These are phyloP conservation scores for Wickerhamomyces pijperi DNA, from an alignment of 805 yeast species.

Conservation along the genomic window DNA sequence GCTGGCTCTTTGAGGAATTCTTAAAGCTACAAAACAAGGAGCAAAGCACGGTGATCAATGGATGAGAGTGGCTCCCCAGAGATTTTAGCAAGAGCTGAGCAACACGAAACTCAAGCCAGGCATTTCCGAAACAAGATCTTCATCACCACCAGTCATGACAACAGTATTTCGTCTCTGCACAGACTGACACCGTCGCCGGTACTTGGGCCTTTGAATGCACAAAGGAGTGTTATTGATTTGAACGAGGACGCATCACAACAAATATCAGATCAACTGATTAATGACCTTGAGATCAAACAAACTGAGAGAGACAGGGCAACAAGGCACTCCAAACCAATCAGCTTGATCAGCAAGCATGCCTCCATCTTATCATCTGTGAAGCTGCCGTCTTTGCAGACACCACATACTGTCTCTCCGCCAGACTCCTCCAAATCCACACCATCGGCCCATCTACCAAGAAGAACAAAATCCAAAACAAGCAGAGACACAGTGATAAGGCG, in stretches of 20 bases:
- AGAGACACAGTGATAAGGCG: neutral
- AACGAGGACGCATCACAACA: neutral
- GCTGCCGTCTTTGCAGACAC: neutral
- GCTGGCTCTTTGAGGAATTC: too few species aligned
- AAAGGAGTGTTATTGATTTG: neutral
- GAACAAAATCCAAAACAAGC: neutral
- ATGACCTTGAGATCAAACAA: neutral
- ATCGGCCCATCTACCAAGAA: too few species aligned
- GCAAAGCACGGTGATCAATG: too few species aligned
- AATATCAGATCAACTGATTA: neutral
- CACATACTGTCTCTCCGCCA: neutral
- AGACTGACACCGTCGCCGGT: neutral
- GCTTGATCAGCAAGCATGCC: neutral
- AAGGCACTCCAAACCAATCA: neutral
- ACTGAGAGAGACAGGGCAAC: neutral
- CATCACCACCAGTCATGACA: neutral
- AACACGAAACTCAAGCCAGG: neutral
- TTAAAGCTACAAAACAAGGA: too few species aligned
- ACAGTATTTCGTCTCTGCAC: neutral
- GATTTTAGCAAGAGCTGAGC: too few species aligned
- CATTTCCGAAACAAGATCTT: neutral
- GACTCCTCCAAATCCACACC: neutral
- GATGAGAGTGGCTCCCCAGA: too few species aligned
- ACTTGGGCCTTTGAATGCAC: neutral
- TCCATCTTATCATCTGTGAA: neutral